Percentiles rank a stretch among this genome's conserved stretches.
phyloP scores from a whole-genome alignment of 495 filamentous ascomycete species.

The Aspergillus campestris region DNA sequence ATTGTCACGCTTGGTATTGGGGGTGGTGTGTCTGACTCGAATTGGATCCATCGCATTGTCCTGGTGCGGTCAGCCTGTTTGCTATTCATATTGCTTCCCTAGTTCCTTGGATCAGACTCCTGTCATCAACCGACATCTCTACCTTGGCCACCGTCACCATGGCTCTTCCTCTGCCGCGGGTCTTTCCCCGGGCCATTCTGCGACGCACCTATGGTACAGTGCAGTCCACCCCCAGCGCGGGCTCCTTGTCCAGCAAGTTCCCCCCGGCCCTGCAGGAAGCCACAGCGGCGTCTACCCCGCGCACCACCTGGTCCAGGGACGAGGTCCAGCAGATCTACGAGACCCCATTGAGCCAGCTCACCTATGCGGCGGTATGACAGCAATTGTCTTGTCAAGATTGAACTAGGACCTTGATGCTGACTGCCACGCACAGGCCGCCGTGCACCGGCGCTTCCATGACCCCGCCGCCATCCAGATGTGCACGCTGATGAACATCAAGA shows the following conservation, averaged over 20 bases:
- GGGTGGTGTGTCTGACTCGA: no score
- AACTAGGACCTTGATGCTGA: conserved; percentile 1
- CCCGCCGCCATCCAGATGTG: conserved; percentile 76
- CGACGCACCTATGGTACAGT: conserved; percentile 38
- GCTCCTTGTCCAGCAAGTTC: conserved; percentile 25
- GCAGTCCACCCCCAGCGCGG: conserved; percentile 26
- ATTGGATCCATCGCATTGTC: no score
- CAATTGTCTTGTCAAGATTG: neutral
- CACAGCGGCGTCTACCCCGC: conserved; percentile 45
- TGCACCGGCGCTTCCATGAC: conserved; percentile 76
- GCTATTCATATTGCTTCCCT: neutral
- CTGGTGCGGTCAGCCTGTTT: no score
- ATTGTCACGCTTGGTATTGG: neutral
- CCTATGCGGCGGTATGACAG: conserved; percentile 57
- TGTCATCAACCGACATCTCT: neutral
- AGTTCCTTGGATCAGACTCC: neutral
- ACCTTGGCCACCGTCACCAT: conserved; percentile 14
- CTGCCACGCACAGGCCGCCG: conserved; percentile 42
- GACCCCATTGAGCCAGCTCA: conserved; percentile 66
- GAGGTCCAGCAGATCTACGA: conserved; percentile 70
- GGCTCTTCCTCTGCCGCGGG: conserved; percentile 22
- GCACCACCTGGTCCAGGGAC: conserved; percentile 69
- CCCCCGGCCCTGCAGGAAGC: conserved; percentile 42
- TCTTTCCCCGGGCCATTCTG: conserved; percentile 20
- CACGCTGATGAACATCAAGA: conserved; percentile 91